Base-by-base conservation (phyloP, 2,329 filamentous ascomycete genomes). In the Alternaria gaisen region DNA sequence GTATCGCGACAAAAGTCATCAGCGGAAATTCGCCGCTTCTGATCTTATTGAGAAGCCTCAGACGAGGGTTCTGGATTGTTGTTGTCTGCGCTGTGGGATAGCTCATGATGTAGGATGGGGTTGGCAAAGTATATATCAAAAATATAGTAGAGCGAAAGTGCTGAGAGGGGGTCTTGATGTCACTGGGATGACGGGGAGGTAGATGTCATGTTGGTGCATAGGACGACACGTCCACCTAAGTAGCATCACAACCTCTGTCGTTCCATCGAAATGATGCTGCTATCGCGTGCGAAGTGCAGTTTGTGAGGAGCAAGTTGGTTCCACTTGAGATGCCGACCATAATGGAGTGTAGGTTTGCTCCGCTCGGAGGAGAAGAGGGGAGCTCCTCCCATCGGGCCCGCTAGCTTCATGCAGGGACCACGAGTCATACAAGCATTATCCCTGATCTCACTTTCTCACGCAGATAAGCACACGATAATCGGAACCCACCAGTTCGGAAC, bases 1-100 rank as follows among this genome's bases (percentile, higher is more conserved):
- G 81, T 10, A 85, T 74, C 28, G 79, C 83, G 69, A 84, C 73
- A 66, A 85, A 85, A 4, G 83, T 84, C 80, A 84, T 80, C 4
- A 84, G 58, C 0, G 82, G 82, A 58, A 74, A 80, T 22, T 78
- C 73, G 24, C 75, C 75, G 14, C 74, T 65, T 56, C 71, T 76
- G 64, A 84, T 69, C 38, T 79, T 80, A 58, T 84, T 84, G 59
- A 84, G 77, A 3, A 84, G 69, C 53, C 78, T 74, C 55, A 83
- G 66, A 9, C 79, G 78, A 60, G 80, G 75, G 66, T 83, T 83
- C 16, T 78, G 36, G 43, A 70, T 54, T 22, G 60, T 48, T 41
- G 66, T 66, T 22, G 64, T 64, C 18, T 58, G 57, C 16, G 66
- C 59, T 10, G 66, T 68, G 28, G 61, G 56, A 36, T 61, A 66